Base-by-base conservation (phyloP, 2,329 filamentous ascomycete genomes). In the Aquanectria penicillioides region DNA sequence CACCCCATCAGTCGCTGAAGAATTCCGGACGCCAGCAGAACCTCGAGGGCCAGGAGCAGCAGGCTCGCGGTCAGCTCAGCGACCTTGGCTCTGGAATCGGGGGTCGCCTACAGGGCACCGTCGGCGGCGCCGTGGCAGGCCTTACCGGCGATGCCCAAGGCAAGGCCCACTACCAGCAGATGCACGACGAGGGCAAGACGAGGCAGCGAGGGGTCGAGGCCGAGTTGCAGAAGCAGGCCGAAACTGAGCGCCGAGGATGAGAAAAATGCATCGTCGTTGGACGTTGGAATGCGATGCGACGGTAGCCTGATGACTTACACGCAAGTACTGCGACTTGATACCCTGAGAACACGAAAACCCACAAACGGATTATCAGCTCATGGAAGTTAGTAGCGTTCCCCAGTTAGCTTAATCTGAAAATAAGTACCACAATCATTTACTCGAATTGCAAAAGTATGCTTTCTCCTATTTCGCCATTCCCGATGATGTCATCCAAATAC, bases 131-230 rank as follows among this genome's bases (percentile, higher is more conserved):
- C 1, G 82, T 91, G 25, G 86, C 93, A n/a, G 85, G 86, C 22
- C 52, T 96, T 12, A 91, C 87, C 2, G 93, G 93, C 15, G 88
- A 96, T 73, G 79, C 81, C 43, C 75, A 80, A 23, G 86, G 86
- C 59, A 83, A 94, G 81, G 75, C 80, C 43, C 85, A 87, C 73
- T 90, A 87, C 71, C 81, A 91, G 74, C 74, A 82, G 66, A 80
- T 90, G 76, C 93, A 95, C 71, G 93, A 95, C 69, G 78, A 86
- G 64, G 94, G 93, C 64, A 97, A 95, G 88, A 91, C 90, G 17
- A 83, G 86, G 71, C 91, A 97, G 83, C 86, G 93, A 17, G 91
- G 93, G 46, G 93, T 89, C 2, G 93, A 97, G 84, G 79, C 84
- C 31, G 93, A 97, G 71, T 83, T 97, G 55, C 79, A 90, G 76